phyloP scores from a whole-genome alignment of 495 filamentous ascomycete genomes.

The Emericellopsis terricola region DNA sequence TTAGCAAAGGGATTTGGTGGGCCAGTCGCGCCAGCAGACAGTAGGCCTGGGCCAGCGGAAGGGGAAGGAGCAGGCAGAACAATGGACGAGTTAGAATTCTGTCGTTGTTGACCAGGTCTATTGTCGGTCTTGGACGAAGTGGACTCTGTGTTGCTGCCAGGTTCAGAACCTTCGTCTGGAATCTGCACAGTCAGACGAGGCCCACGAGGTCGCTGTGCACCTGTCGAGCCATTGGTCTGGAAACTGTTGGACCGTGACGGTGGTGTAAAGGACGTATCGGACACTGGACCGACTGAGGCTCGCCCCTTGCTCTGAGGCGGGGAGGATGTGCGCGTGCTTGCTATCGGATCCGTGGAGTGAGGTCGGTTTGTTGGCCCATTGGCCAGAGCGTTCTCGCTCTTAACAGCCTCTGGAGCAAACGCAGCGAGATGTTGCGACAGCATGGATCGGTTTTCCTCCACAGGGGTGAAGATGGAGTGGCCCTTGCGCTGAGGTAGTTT shows the following conservation, averaged over 20 bases:
- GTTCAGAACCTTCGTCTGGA: conserved; percentile 71
- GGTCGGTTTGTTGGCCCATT: conserved; percentile 18
- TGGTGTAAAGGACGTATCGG: conserved; percentile 37
- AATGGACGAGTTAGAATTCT: conserved; percentile 38
- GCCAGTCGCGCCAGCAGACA: conserved; percentile 82
- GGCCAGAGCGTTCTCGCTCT: conserved; percentile 16
- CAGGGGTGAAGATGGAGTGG: conserved; percentile 91
- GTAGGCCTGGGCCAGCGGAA: conserved; percentile 53
- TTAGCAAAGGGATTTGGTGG: conserved; percentile 93
- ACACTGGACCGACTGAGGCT: conserved; percentile 35
- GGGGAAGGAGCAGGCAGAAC: conserved; percentile 90
- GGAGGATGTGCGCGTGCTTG: conserved; percentile 29
- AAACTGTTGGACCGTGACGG: conserved; percentile 60
- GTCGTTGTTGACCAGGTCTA: conserved; percentile 22
- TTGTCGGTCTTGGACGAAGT: conserved; percentile 52
- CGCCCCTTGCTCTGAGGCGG: conserved; percentile 29
- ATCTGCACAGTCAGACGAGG: conserved; percentile 75
- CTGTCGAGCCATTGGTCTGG: conserved; percentile 22
- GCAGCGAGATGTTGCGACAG: conserved; percentile 69
- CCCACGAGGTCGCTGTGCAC: conserved; percentile 44
- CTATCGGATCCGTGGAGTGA: conserved; percentile 45
- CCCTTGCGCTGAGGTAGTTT: conserved; percentile 58
- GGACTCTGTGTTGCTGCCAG: conserved; percentile 57
- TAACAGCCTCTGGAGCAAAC: conserved; percentile 23
- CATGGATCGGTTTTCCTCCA: conserved; percentile 81